These are phyloP conservation scores for Botrytis elliptica DNA, from an alignment of 2,329 filamentous ascomycete species.

Conservation along the genomic window DNA sequence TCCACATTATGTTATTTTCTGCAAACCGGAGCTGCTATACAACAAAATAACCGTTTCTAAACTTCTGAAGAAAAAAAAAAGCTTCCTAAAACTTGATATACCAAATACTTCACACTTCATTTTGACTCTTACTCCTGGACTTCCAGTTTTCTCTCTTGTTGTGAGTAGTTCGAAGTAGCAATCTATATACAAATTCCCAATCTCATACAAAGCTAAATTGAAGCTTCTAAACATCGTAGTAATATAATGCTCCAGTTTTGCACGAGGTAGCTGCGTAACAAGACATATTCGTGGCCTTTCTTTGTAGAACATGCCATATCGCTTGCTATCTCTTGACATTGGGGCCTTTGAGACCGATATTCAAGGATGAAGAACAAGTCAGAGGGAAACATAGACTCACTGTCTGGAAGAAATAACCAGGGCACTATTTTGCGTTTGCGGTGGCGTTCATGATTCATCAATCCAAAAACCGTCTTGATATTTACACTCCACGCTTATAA, in stretches of 20 bases:
- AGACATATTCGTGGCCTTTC: neutral
- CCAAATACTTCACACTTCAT: too few species aligned
- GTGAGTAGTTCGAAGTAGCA: too few species aligned
- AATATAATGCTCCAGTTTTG: neutral
- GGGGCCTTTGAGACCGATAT: neutral
- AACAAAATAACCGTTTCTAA: neutral
- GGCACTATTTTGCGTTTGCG: neutral
- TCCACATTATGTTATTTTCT: neutral
- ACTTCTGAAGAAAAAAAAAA: too few species aligned
- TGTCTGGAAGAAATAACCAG: neutral
- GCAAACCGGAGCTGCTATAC: neutral
- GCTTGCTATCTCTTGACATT: neutral
- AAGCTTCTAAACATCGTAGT: neutral
- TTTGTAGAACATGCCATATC: neutral
- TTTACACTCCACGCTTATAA: neutral
- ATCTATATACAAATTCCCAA: too few species aligned
- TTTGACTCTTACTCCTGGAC: too few species aligned
- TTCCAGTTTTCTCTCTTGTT: too few species aligned
- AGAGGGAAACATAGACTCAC: neutral
- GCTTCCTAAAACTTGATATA: too few species aligned
- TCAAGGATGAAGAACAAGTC: neutral
- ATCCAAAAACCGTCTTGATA: neutral
- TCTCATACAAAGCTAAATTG: neutral
- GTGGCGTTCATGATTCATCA: neutral
- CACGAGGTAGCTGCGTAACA: neutral